phyloP scores from a whole-genome alignment of 2,329 filamentous ascomycete species.

The Xylaria sp. region DNA sequence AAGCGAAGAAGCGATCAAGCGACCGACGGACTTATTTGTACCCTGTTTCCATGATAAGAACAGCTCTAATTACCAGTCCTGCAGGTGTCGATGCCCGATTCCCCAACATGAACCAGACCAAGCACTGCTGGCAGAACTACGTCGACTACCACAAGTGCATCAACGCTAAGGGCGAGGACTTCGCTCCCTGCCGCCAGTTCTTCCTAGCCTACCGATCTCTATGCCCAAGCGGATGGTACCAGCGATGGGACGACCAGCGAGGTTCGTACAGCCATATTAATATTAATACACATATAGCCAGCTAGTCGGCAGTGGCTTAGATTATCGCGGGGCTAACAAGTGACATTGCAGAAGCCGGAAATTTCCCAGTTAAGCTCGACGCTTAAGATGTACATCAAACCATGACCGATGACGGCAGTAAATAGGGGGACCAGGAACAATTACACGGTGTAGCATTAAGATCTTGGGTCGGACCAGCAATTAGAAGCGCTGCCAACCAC shows the following conservation, averaged over 20 bases:
- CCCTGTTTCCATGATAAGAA: background rate
- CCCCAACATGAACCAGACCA: constrained; percentile 97
- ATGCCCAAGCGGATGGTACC: constrained; percentile 94
- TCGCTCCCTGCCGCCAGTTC: constrained; percentile 96
- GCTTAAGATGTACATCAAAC: constrained; percentile 54
- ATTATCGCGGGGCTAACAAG: constrained; percentile 42
- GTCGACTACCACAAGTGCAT: constrained; percentile 99
- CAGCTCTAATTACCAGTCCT: constrained; percentile 40
- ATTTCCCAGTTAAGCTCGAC: constrained; percentile 74
- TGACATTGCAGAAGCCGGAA: constrained; percentile 67
- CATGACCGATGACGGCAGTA: constrained; percentile 16
- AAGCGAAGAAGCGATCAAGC: constrained; percentile 17
- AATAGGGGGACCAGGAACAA: constrained; percentile 36
- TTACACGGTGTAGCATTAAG: constrained; percentile 47
- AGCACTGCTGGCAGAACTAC: constrained; percentile 99
- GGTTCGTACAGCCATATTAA: constrained; percentile 67
- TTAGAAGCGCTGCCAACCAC: constrained; percentile 39
- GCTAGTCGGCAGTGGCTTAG: background rate
- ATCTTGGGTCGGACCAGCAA: constrained; percentile 42
- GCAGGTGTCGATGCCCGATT: constrained; percentile 99
- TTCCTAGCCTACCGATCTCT: constrained; percentile 96
- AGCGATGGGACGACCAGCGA: constrained; percentile 97
- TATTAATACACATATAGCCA: background rate
- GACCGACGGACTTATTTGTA: background rate
- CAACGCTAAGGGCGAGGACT: constrained; percentile 97